Evolutionary conservation across 1,284 basidiomycete genomes (phyloP).

Genomic region (Ceratobasidium papillatum): DNA sequence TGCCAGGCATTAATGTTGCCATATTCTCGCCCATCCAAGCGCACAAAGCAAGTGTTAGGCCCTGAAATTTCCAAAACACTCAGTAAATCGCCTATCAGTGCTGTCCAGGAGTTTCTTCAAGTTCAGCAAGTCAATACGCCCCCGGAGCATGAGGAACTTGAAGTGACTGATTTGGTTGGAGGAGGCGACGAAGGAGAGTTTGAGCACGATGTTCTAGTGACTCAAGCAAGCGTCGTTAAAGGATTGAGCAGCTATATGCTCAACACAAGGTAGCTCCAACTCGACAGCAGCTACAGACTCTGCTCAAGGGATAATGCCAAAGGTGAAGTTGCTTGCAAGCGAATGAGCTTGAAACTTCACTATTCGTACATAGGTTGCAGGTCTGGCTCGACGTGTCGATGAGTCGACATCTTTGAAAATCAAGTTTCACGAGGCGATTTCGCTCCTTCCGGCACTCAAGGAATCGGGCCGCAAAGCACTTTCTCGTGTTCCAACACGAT

Average conservation of each 20-base stretch:
- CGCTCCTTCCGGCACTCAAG: constrained; percentile 6
- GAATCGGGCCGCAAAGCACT: not conserved
- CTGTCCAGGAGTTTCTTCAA: constrained; percentile 61
- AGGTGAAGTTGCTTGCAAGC: not conserved
- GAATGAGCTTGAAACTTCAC: not conserved
- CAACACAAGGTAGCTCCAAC: not conserved
- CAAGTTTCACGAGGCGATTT: constrained; percentile 3
- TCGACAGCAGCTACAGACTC: not conserved
- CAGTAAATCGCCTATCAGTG: constrained; percentile 41
- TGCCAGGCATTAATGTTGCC: no score
- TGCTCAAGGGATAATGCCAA: constrained; percentile 3
- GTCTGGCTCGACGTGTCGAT: not conserved
- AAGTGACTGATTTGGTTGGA: not conserved
- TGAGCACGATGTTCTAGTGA: not conserved
- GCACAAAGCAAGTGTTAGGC: no score
- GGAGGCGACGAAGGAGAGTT: not conserved
- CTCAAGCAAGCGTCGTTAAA: not conserved
- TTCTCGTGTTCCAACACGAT: constrained; percentile 6
- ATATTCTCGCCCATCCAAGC: no score
- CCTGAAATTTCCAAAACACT: no score
- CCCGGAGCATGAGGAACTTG: not conserved
- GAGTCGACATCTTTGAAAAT: not conserved
- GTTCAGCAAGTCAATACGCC: constrained; percentile 51
- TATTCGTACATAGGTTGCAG: not conserved
- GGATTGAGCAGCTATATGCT: not conserved